Base-by-base conservation (phyloP, 768 basidiomycete genomes). In the Mycena polygramma region DNA sequence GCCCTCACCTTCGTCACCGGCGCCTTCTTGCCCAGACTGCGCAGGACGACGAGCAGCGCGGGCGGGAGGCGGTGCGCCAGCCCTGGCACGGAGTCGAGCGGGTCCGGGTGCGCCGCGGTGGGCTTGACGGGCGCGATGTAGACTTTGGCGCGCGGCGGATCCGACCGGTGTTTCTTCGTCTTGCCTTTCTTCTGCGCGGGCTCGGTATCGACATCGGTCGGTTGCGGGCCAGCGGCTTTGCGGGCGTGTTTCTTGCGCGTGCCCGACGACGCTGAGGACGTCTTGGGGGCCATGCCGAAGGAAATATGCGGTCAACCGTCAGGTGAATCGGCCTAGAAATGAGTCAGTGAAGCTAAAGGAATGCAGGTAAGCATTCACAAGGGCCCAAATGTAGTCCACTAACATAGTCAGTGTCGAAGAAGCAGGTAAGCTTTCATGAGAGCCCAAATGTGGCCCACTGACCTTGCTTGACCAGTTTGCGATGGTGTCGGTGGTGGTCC, bases 201-300 rank as follows among this genome's bases (percentile, higher is more conserved):
- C 14, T 76, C 76, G 19, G 79, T 66, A 9, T 82, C 78, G 9
- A 46, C n/a, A 48, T 85, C 83, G 41, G 79, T 74, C 11, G 78
- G 78, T 58, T 72, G 55, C 24, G 74, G 22, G 68, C 80, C 83
- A 19, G 84, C 84, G 1, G 89, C 86, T 77, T 93, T 96, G 69
- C 92, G 89, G 19, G 93, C 93, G 78, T 97, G 94, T 80, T 98
- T 99, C 85, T 97, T 98, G 69, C 96, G 90, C 11, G 97, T 98
- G 7, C 83, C 94, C 0, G 94, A 90, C 0, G 91, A 68, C 1
- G 67, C 67, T 4, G 54, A 57, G 13, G 67, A 68, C 24, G 66
- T 57, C 48, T 68, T 68, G 22, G 67, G 67, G 26, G 60, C 35
- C 67, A 68, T 68, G 24, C n/a, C 2, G 30, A 15, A 39, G 37